Evolutionary conservation across 1,139 yeast species (phyloP).

Genomic region (Candida tunisiensis): DNA sequence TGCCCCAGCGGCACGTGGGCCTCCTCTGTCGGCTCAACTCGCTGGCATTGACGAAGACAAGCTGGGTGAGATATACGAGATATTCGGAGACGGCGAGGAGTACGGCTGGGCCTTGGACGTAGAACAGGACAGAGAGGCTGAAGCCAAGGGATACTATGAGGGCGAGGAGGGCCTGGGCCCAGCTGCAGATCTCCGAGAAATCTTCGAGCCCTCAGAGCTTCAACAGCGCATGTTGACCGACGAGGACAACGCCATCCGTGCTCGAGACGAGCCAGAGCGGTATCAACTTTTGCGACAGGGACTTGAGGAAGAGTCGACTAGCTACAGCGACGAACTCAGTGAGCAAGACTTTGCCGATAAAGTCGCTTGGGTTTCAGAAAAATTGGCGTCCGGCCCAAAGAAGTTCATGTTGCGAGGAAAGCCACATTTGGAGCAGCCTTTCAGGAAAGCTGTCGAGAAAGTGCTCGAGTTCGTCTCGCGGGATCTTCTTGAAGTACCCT

Average conservation of each 20-base stretch:
- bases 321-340: conserved; percentile 42
- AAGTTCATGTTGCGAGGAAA: conserved; percentile 20
- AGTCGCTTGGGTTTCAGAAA: conserved; percentile 49
- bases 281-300: conserved; percentile 59
- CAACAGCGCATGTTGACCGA: conserved; percentile 84
- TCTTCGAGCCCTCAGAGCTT: conserved; percentile 87
- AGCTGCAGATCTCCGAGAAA: conserved; percentile 54
- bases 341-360: conserved; percentile 57
- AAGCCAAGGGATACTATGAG: conserved; percentile 20
- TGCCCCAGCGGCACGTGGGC: conserved; percentile 16
- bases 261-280: conserved; percentile 84
- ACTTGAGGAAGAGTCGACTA: conserved; percentile 32
- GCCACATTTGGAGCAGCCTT: conserved; percentile 38
- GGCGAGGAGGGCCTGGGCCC: conserved; percentile 33
- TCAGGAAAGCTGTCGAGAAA: conserved; percentile 53
- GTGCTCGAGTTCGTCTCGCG: conserved; percentile 66
- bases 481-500: conserved; percentile 85
- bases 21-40: conserved; percentile 34
- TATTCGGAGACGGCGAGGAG: conserved; percentile 94
- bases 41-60: conserved; percentile 83
- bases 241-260: conserved; percentile 76
- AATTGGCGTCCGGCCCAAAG: conserved; percentile 21
- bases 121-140: conserved; percentile 42
- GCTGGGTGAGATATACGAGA: conserved; percentile 82
- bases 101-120: conserved; percentile 97